These are phyloP conservation scores for Neurospora sp. DNA, from an alignment of 495 filamentous ascomycete species.

Conservation along the genomic window DNA sequence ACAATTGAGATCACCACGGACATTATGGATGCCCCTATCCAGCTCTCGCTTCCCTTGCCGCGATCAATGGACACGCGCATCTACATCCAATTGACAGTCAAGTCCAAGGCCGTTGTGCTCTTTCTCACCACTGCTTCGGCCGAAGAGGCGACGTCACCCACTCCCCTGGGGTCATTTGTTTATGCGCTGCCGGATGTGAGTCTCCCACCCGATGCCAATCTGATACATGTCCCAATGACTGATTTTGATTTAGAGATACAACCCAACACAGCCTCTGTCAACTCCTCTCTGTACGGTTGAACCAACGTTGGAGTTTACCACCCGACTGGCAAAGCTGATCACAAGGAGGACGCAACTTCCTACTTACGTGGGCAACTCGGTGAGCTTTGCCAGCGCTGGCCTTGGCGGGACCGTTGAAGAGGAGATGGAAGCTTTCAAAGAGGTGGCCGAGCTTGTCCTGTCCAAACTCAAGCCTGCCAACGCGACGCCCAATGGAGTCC, in stretches of 20 bases:
- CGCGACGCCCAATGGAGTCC: constrained; percentile 3
- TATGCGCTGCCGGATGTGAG: constrained; percentile 85
- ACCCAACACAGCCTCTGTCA: constrained; percentile 53
- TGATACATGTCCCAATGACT: neutral
- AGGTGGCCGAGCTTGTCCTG: constrained; percentile 59
- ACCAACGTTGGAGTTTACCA: constrained; percentile 74
- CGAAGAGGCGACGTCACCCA: constrained; percentile 42
- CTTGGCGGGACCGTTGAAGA: constrained; percentile 76
- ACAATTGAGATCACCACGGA: neutral
- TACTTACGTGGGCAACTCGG: constrained; percentile 75
- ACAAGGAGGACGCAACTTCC: constrained; percentile 58
- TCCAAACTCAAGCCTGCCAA: constrained; percentile 31
- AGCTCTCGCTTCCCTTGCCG: constrained; percentile 72
- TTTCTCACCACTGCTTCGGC: constrained; percentile 66
- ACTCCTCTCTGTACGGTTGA: constrained; percentile 70
- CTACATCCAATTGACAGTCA: constrained; percentile 65
- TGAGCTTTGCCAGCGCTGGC: constrained; percentile 54
- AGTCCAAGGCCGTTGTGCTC: constrained; percentile 54
- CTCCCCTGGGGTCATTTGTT: constrained; percentile 73
- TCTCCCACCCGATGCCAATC: constrained; percentile 2
- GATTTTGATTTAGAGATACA: constrained; percentile 34
- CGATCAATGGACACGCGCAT: constrained; percentile 66
- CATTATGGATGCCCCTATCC: constrained; percentile 30
- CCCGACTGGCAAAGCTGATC: constrained; percentile 72
- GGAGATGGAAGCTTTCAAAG: constrained; percentile 80